Conservation (phyloP, 179 eudicot species). For the Nepenthes alata region DNA sequence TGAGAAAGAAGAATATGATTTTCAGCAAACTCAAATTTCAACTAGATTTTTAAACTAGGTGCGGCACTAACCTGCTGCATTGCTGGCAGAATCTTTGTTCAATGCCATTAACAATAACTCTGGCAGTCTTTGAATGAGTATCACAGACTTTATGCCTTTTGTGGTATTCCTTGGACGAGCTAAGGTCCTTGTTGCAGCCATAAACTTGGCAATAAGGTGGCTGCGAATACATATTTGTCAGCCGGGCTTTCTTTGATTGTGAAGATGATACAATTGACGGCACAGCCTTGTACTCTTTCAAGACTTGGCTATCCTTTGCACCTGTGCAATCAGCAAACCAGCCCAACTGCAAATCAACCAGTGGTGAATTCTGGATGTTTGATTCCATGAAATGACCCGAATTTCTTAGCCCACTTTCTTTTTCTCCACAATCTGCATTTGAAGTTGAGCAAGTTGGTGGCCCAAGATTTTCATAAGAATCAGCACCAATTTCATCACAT, state of each 20-base stretch:
- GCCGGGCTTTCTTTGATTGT: conserved; percentile 25
- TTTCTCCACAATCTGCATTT: conserved; percentile 11
- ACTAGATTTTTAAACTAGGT: not conserved
- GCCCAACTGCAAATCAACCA: conserved; percentile 56
- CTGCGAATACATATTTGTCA: conserved; percentile 16
- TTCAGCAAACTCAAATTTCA: too few relatives aligned
- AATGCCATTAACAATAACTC: conserved; percentile 46
- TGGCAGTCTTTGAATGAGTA: conserved; percentile 49
- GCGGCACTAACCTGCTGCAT: conserved; percentile 53
- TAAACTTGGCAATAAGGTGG: conserved; percentile 51
- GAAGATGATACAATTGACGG: conserved; percentile 8
- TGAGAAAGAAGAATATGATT: too few relatives aligned
- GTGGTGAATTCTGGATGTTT: conserved; percentile 13
- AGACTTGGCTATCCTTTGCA: conserved; percentile 10
- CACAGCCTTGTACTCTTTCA: conserved; percentile 6
- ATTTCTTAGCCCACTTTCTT: conserved; percentile 7
- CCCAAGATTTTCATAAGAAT: conserved; percentile 13
- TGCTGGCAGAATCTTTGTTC: conserved; percentile 78
- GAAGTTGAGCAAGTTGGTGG: not conserved
- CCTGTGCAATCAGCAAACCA: conserved; percentile 19
- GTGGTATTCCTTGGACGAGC: conserved; percentile 52
- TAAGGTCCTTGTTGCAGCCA: conserved; percentile 62
- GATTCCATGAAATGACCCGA: conserved; percentile 11
- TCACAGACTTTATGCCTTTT: conserved; percentile 61
- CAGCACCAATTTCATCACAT: conserved; percentile 25